A percentile compares a stretch with the other conserved stretches of the same genome.
These are phyloP conservation scores for Pelargonium citronellum DNA, from an alignment of 441 rosid genomes.

Conservation along the genomic window DNA sequence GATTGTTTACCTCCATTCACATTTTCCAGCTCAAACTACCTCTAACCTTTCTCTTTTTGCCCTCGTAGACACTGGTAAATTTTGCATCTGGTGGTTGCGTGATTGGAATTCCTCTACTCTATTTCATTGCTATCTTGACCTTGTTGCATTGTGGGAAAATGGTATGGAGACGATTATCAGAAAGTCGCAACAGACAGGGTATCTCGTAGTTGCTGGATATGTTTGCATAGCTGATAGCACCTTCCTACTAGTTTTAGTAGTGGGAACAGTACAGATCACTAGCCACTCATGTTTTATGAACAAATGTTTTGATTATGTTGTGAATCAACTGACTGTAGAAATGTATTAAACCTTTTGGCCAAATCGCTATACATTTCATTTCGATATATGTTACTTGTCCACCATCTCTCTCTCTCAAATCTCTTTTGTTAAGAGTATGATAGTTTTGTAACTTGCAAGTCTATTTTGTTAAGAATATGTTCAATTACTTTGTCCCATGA, in stretches of 20 bases:
- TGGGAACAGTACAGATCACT: background rate
- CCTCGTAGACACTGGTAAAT: constrained; percentile 63
- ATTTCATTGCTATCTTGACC: constrained; percentile 55
- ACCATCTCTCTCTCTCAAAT: too few species aligned
- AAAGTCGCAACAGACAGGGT: constrained; percentile 35
- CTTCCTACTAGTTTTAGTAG: background rate
- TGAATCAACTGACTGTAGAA: background rate
- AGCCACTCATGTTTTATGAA: background rate
- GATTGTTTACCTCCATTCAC: background rate
- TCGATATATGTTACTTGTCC: background rate
- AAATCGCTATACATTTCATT: background rate
- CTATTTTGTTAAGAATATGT: too few species aligned
- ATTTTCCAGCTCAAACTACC: background rate
- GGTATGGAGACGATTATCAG: constrained; percentile 69
- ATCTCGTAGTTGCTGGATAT: constrained; percentile 15
- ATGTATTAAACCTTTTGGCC: background rate
- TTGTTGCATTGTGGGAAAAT: constrained; percentile 67
- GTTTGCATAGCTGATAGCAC: background rate
- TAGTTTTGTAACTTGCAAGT: too few species aligned
- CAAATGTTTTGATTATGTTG: background rate
- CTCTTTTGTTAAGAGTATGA: too few species aligned
- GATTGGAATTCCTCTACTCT: constrained; percentile 79
- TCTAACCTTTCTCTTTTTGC: constrained; percentile 7
- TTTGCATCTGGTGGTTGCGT: constrained; percentile 76
- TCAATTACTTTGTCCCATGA: too few species aligned